These are phyloP conservation scores for Candida ovalis DNA, from an alignment of 805 yeast genomes.

Conservation along the genomic window DNA sequence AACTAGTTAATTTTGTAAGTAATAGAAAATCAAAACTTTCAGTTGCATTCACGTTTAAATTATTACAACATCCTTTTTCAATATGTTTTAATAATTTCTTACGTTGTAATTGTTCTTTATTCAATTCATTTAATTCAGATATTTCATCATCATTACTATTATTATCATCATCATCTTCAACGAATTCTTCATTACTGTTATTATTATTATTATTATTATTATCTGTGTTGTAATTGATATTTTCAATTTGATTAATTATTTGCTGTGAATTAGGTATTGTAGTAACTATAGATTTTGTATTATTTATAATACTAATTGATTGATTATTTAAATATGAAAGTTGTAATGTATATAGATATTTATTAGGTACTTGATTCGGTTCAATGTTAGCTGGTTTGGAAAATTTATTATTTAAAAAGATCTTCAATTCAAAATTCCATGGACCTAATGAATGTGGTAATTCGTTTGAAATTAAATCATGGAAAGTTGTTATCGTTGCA, in stretches of 20 bases:
- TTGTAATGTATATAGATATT: slow-evolving; percentile 47
- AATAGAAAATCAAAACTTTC: slow-evolving; percentile 57
- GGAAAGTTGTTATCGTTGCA: slow-evolving; percentile 62
- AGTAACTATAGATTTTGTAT: slow-evolving; percentile 34
- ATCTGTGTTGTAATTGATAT: slow-evolving; percentile 2
- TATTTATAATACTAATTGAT: slow-evolving; percentile 46
- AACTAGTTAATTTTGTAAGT: slow-evolving; percentile 55
- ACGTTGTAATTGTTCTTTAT: slow-evolving; percentile 14
- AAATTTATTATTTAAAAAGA: slow-evolving; percentile 61
- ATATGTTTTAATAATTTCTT: slow-evolving; percentile 26
- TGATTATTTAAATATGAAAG: slow-evolving; percentile 47
- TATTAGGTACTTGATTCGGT: slow-evolving; percentile 36
- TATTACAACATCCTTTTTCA: slow-evolving; percentile 48
- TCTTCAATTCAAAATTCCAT: slow-evolving; percentile 68
- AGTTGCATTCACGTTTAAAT: slow-evolving; percentile 29
- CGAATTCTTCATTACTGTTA: slow-evolving; percentile 4
- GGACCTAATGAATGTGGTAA: slow-evolving; percentile 57
- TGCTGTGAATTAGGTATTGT: slow-evolving; percentile 23
- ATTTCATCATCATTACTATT: slow-evolving; percentile 15
- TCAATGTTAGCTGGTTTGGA: slow-evolving; percentile 37
- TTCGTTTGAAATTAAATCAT: slow-evolving; percentile 66
- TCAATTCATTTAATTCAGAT: slow-evolving; percentile 20
- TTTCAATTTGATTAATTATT: slow-evolving; percentile 10
- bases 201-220: slow-evolving; percentile 2
- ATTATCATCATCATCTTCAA: slow-evolving; percentile 12